Percentiles rank a stretch among this genome's conserved stretches.
Conservation (phyloP, 208 protist species). For the Trichomonas tenax region DNA sequence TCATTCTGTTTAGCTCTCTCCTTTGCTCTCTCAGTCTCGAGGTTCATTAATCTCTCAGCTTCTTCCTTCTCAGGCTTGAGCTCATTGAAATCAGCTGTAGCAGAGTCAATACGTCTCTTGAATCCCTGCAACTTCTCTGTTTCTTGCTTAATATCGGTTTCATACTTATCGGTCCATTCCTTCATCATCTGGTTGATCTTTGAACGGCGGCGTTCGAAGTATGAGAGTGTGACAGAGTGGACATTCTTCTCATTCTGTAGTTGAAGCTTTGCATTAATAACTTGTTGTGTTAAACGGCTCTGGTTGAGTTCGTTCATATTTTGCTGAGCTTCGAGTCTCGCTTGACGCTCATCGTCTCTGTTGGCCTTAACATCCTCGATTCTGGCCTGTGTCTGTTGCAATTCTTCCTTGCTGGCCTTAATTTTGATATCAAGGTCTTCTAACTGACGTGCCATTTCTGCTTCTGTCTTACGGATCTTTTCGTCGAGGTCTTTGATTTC, state of each 20-base stretch:
- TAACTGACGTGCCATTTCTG: background rate
- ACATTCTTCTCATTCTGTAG: background rate
- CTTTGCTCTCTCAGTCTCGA: background rate
- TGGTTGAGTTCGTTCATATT: background rate
- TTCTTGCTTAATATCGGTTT: background rate
- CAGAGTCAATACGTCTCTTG: background rate
- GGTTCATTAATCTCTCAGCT: background rate
- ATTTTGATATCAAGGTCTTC: background rate
- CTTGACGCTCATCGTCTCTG: background rate
- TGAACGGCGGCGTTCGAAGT: background rate
- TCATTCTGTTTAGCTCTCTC: background rate
- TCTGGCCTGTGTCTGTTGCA: background rate
- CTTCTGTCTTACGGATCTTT: background rate
- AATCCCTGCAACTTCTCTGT: background rate
- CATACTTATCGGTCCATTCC: background rate
- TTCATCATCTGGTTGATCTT: background rate
- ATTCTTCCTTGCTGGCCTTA: background rate
- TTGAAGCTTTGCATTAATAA: background rate
- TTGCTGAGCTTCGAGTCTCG: background rate
- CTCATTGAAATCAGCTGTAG: background rate
- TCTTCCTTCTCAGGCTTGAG: constrained; percentile 14
- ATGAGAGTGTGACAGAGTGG: background rate
- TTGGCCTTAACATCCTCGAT: background rate
- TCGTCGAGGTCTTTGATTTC: background rate
- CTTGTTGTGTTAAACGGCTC: background rate